Evolutionary conservation across 2,329 filamentous ascomycete genomes (phyloP).

Genomic region (Paraphaeosphaeria minitans): DNA sequence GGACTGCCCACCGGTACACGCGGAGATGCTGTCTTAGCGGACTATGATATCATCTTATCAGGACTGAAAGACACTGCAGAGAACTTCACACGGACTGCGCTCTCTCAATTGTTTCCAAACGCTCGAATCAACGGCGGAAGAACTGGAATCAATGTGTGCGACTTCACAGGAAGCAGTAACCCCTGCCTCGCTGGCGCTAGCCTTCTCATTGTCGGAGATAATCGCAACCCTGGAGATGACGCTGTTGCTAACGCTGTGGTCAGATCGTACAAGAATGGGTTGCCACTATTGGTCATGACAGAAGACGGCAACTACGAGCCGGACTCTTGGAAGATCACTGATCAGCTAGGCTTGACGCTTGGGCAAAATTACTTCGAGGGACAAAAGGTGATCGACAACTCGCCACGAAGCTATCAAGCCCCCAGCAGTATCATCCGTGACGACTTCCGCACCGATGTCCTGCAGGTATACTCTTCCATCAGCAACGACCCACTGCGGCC

Average conservation of each 20-base stretch:
- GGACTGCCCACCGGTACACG: background rate
- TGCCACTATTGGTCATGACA: slow-evolving; percentile 1
- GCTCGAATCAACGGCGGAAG: background rate
- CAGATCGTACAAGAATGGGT: background rate
- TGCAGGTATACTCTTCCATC: background rate
- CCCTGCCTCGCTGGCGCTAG: background rate
- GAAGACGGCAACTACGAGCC: slow-evolving; percentile 1
- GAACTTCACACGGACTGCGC: background rate
- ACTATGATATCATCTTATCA: background rate
- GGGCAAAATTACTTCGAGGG: background rate
- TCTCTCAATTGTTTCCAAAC: background rate
- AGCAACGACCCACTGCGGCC: slow-evolving; percentile 1
- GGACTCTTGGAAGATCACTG: background rate
- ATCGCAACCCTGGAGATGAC: background rate
- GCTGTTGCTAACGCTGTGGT: background rate
- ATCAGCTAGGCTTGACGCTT: background rate
- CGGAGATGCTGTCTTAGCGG: background rate
- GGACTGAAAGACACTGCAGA: slow-evolving; percentile 1
- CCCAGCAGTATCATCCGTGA: background rate
- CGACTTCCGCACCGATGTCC: background rate
- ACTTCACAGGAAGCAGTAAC: background rate
- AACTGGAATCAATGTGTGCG: background rate
- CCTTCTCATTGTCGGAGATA: background rate
- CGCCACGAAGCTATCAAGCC: background rate
- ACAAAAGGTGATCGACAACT: slow-evolving; percentile 4